Base-by-base conservation (phyloP, 2,329 filamentous ascomycete species). In the Penicillium sclerotigenum region DNA sequence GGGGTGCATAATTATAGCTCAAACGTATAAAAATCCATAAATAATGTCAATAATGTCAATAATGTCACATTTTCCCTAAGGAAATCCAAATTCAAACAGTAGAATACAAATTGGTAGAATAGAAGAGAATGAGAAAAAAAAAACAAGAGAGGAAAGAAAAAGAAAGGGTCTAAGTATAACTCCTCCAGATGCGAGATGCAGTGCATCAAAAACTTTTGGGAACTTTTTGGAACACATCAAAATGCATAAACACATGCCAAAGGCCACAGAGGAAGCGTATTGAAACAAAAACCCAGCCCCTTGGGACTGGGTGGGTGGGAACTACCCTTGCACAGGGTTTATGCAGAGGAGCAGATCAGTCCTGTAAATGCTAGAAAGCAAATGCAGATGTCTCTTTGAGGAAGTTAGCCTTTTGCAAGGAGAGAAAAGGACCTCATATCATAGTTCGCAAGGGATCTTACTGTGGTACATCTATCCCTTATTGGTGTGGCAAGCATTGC, bases 401-500 rank as follows among this genome's bases (percentile, higher is more conserved):
- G 37, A 33, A 40, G 26, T 46, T 22, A 57, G 40, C 13, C n/a
- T 22, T 34, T 51, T 28, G 45, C 52, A 49, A 49, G 49, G 49
- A 28, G 37, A n/a, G 2, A n/a, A 24, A 3, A n/a, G 5, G 11
- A 33, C 36, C 18, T 16, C 14, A 34, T 16, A 42, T 42, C 24
- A 42, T 14, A 33, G 33, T 34, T 29, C 14, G 33, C 20, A 41
- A 33, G 37, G 47, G 28, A 36, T 42, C 40, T 29, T 16, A 37
- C 45, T 28, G 13, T 11, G n/a, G 8, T 24, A 16, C 14, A 20
- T 46, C 50, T 68, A 73, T 43, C 58, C 65, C 62, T 74, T 75
- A 46, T 68, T 62, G 45, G 64, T 73, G 63, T 75, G 70, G 65
- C 74, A 76, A 37, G 65, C 58, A 57, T 76, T 72, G 64, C 74